Evolutionary conservation across 164 flowering plant genomes (phyloP).

Genomic region (Chloranthus sessilifolius): DNA sequence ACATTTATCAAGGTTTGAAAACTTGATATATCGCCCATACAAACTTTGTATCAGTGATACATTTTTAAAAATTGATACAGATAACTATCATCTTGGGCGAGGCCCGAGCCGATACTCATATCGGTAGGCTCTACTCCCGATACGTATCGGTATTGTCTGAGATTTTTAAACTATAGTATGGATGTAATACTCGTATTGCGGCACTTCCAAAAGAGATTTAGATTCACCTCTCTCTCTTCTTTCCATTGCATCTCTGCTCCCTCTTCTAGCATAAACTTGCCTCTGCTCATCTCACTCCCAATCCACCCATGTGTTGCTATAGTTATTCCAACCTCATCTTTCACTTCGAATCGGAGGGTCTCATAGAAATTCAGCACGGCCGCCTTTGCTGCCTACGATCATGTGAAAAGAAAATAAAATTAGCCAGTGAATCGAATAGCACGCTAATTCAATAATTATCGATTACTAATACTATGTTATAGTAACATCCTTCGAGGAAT

Average conservation of each 20-base stretch:
- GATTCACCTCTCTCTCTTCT: constrained; percentile 79
- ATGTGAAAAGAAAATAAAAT: constrained; percentile 1
- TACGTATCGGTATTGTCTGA: no score
- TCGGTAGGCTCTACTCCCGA: no score
- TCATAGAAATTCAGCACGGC: constrained; percentile 86
- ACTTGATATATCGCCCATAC: no score
- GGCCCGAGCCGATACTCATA: no score
- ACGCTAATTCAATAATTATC: background rate
- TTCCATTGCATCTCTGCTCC: constrained; percentile 93
- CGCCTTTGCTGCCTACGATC: constrained; percentile 83
- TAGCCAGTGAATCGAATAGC: background rate
- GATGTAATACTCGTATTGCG: no score
- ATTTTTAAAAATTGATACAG: no score
- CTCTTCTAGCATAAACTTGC: constrained; percentile 75
- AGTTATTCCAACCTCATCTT: constrained; percentile 75
- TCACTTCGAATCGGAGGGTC: constrained; percentile 67
- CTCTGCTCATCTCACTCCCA: constrained; percentile 74
- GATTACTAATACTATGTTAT: background rate
- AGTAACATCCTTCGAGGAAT: background rate
- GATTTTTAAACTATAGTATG: no score
- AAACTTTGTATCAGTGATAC: no score
- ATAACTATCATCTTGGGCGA: no score
- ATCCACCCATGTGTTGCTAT: constrained; percentile 94
- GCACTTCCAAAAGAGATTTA: no score
- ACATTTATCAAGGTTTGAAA: no score